Evolutionary conservation across 225 moss, liverwort and hornwort species (phyloP), one percentile per base, ranked within the genome.

Genomic region (Bryum argenteum): DNA sequence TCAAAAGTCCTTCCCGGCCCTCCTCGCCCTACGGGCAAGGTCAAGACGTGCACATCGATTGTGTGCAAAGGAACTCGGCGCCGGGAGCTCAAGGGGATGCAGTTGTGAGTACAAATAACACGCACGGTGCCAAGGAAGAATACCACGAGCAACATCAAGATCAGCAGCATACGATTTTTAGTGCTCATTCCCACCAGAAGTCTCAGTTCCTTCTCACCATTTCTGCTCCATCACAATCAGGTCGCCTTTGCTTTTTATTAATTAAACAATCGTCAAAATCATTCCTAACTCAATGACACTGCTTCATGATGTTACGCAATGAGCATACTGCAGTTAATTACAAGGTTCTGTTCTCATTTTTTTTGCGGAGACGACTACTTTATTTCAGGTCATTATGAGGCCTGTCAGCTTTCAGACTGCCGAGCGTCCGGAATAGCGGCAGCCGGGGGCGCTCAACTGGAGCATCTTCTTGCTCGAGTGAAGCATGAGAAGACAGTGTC

Each of bases 401-500:
- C 54, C 50, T 81, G 83, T 60, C 83, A 83, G 53, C 78, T 83
- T 47, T 76, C 81, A 17, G 87, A 83, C 50, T 83, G 78, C 58
- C 78, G 82, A 75, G 79, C 66, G 45, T 51, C 81, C 50, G 87
- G 87, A 24, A 81, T 84, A 12, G 76, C 79, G 5, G 81, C 84
- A 17, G 84, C 40, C 39, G 87, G 87, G 39, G 87, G 87, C 3
- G 87, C 84, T 9, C 84, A 87, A 76, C 77, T 87, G 79, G 84
- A 87, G 71, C 81, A 87, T 58, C 79, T 87, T 39, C 84, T 87
- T 52, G 87, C 87, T 54, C 84, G 81, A 10, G 87, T 87, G 71
- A 87, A 81, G 81, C 87, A 87, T 52, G 87, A 87, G 40, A 81
- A 79, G 74, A 87, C 79, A 6, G 71, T 84, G 37, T 87, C 87